Evolutionary conservation across 1,284 basidiomycete genomes (phyloP).

Genomic region (Kwoniella shivajii): DNA sequence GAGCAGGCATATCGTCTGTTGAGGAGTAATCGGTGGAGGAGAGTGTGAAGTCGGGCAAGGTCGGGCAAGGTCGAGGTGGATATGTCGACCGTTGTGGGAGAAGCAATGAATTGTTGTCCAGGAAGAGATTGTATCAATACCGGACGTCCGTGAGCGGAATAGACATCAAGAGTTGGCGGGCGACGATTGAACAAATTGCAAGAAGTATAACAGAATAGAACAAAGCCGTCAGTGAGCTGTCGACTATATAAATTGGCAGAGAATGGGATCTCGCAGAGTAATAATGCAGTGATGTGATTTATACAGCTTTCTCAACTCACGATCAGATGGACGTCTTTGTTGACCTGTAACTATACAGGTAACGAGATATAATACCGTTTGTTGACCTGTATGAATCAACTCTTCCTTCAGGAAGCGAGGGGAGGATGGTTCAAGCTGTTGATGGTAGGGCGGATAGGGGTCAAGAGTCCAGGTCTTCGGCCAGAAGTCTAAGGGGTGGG

Average conservation of each 20-base stretch:
- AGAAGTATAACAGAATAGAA: background rate
- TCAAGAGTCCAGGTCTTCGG: background rate
- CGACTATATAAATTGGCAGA: background rate
- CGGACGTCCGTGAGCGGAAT: slow-evolving; percentile 5
- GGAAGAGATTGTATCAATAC: background rate
- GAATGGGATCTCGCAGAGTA: background rate
- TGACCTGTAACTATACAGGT: background rate
- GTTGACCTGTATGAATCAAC: background rate
- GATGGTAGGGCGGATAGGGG: background rate
- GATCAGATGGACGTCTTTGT: background rate
- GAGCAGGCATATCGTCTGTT: slow-evolving; percentile 24
- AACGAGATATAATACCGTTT: background rate
- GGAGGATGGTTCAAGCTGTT: background rate
- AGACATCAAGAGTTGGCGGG: background rate
- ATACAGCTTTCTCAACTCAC: background rate
- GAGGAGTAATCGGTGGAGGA: slow-evolving; percentile 12
- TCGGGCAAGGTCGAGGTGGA: too few relatives aligned
- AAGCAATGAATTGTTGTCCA: slow-evolving; percentile 7
- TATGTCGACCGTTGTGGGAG: too few relatives aligned
- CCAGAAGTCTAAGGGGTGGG: background rate
- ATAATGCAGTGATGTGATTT: background rate
- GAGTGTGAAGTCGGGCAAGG: slow-evolving; percentile 13
- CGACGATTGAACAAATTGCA: background rate
- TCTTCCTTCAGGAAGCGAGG: background rate
- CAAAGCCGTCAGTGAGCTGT: background rate